Conservation (phyloP, 2,329 filamentous ascomycete species). For the Acephala macrosclerotiorum region DNA sequence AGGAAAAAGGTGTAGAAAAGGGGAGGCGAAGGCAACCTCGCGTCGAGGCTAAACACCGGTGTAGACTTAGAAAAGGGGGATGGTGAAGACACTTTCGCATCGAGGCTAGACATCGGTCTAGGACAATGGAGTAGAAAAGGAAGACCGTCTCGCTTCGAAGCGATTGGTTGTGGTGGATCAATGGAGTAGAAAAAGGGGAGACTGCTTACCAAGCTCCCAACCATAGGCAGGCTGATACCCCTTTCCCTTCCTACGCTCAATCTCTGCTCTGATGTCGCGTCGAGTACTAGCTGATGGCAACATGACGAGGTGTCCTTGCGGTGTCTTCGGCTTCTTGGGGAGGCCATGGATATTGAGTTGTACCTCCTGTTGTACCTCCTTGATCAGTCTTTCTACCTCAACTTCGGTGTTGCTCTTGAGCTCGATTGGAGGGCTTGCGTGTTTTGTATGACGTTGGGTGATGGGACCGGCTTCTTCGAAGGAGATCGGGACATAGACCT, state of each 20-base stretch:
- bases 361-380: too few relatives aligned
- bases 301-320: not conserved
- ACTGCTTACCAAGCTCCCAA: not conserved
- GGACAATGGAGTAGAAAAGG: not conserved
- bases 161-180: not conserved
- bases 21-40: too few relatives aligned
- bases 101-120: not conserved
- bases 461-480: not conserved
- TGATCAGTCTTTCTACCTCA: too few relatives aligned
- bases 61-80: too few relatives aligned
- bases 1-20: too few relatives aligned
- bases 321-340: too few relatives aligned
- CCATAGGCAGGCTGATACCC: not conserved
- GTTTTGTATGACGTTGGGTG: not conserved
- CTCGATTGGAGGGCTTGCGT: not conserved
- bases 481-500: not conserved
- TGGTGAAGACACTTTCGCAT: too few relatives aligned
- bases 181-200: not conserved
- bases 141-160: not conserved
- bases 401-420: not conserved
- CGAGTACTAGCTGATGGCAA: not conserved
- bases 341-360: too few relatives aligned
- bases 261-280: not conserved
- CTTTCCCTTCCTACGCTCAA: not conserved
- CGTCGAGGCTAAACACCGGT: too few relatives aligned